Conservation (phyloP, 2,329 filamentous ascomycete genomes). For the Colletotrichum sp. region DNA sequence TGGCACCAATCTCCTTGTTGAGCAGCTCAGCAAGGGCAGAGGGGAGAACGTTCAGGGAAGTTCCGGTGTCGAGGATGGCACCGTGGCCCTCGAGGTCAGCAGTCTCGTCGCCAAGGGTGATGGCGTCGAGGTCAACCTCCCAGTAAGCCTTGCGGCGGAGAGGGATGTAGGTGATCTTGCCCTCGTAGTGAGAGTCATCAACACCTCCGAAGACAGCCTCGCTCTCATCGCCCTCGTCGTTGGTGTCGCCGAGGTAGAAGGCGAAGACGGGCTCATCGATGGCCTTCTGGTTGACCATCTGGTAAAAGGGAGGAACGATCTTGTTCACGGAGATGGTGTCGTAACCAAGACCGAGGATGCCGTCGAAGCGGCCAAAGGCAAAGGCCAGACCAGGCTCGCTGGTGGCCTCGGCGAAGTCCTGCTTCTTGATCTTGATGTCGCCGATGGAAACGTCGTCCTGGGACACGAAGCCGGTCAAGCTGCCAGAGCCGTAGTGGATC, state of each 20-base stretch:
- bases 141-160: constrained; percentile 99
- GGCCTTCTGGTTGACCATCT: constrained; percentile 88
- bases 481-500: constrained; percentile 95
- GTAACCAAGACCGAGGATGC: constrained; percentile 92
- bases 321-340: constrained; percentile 97
- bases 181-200: constrained; percentile 79
- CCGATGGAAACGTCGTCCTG: constrained; percentile 87
- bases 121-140: constrained; percentile 96
- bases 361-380: constrained; percentile 96
- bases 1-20: constrained; percentile 97
- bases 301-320: constrained; percentile 95
- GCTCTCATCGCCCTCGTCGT: constrained; percentile 73
- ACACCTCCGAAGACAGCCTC: constrained; percentile 91
- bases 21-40: constrained; percentile 91
- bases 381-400: constrained; percentile 96
- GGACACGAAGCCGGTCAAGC: constrained; percentile 91
- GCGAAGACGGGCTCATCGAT: constrained; percentile 93
- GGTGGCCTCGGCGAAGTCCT: constrained; percentile 96
- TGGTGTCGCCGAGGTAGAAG: constrained; percentile 88
- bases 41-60: constrained; percentile 95
- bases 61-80: constrained; percentile 97
- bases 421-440: constrained; percentile 84
- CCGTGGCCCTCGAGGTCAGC: constrained; percentile 94
- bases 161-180: constrained; percentile 91
- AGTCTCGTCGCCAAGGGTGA: constrained; percentile 84